A percentile compares a stretch with the other conserved stretches of the same genome.
These are phyloP conservation scores for Kokia cookei DNA, from an alignment of 441 rosid genomes.

Conservation along the genomic window DNA sequence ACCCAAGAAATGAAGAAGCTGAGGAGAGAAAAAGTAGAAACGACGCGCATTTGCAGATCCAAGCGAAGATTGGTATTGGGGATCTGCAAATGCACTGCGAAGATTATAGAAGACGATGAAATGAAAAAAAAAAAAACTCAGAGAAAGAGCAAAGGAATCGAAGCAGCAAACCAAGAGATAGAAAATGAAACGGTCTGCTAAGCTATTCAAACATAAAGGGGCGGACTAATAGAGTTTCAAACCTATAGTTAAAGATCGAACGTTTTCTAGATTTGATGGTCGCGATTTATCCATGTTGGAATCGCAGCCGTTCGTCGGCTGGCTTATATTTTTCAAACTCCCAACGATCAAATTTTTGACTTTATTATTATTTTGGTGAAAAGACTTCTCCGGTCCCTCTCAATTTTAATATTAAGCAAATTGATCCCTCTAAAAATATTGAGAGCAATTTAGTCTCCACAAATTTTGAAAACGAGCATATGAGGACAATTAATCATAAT, in stretches of 20 bases:
- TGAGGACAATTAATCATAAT: too few relatives aligned
- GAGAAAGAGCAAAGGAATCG: neutral
- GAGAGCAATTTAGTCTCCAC: too few relatives aligned
- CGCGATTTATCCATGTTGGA: slow-evolving; percentile 2
- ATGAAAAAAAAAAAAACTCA: neutral
- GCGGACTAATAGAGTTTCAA: slow-evolving; percentile 46
- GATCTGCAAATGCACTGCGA: slow-evolving; percentile 23
- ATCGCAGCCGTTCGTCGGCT: slow-evolving; percentile 36
- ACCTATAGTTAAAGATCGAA: slow-evolving; percentile 40
- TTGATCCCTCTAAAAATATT: too few relatives aligned
- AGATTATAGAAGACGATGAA: neutral
- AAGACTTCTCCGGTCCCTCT: too few relatives aligned
- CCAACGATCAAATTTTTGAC: slow-evolving; percentile 34
- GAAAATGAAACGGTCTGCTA: slow-evolving; percentile 45
- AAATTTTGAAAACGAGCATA: too few relatives aligned
- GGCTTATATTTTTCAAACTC: slow-evolving; percentile 13
- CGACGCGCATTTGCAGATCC: slow-evolving; percentile 44
- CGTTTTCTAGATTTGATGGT: slow-evolving; percentile 14
- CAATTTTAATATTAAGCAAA: too few relatives aligned
- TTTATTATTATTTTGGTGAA: too few relatives aligned
- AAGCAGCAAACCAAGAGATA: slow-evolving; percentile 3
- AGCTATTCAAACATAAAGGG: slow-evolving; percentile 56
- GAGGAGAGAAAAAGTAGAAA: slow-evolving; percentile 6
- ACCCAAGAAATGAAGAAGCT: slow-evolving; percentile 12
- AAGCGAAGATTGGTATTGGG: slow-evolving; percentile 4